Evolutionary conservation across 75 land plant species (phyloP).

Genomic region (Picea glauca): DNA sequence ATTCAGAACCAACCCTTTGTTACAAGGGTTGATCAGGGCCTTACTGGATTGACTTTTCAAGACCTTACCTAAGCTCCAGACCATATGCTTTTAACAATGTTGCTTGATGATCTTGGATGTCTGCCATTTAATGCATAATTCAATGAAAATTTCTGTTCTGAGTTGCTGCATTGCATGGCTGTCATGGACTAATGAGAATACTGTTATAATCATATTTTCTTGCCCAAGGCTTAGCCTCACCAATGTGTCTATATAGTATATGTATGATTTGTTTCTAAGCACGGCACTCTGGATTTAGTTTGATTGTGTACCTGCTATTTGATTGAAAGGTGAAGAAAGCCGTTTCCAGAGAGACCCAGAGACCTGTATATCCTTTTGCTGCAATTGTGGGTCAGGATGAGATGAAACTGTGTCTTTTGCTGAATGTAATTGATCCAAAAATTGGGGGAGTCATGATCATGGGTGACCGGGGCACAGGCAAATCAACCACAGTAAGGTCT

Average conservation of each 20-base stretch:
- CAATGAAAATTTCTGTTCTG: background rate
- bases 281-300: background rate
- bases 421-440: constrained; percentile 98
- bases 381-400: constrained; percentile 99
- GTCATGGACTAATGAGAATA: background rate
- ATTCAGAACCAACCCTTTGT: background rate
- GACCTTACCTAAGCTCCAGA: background rate
- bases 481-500: constrained; percentile 95
- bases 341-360: constrained; percentile 60
- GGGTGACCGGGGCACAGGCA: constrained; percentile 99
- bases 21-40: background rate
- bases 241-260: background rate
- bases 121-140: background rate
- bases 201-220: background rate
- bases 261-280: background rate
- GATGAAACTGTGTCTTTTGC: constrained; percentile 93
- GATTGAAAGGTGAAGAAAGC: constrained; percentile 31
- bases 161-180: background rate
- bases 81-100: background rate
- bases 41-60: background rate
- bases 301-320: constrained; percentile 10
- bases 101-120: background rate
- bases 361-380: constrained; percentile 96
- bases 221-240: background rate
- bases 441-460: constrained; percentile 99